Conservation (phyloP, 805 yeast genomes). For the Candida xiaguanensis region DNA sequence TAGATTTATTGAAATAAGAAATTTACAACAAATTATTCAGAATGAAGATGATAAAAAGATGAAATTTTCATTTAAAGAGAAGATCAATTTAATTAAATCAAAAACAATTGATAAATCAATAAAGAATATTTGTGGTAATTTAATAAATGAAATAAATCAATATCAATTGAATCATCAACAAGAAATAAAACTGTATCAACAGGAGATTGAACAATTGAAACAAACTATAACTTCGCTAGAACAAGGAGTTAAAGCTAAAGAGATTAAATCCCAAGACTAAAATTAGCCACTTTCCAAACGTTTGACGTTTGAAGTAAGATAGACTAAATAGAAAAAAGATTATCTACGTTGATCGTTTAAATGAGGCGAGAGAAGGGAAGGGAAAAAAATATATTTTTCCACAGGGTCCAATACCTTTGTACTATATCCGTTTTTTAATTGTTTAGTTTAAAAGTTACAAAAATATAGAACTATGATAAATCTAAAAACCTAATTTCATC, state of each 20-base stretch:
- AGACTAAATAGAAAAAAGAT: too few species aligned
- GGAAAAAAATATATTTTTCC: too few species aligned
- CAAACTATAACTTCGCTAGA: not conserved
- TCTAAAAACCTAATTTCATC: too few species aligned
- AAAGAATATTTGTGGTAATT: slow-evolving; percentile 19
- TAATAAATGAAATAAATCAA: slow-evolving; percentile 11
- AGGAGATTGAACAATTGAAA: slow-evolving; percentile 1
- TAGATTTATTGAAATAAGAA: slow-evolving; percentile 22
- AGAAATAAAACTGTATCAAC: not conserved
- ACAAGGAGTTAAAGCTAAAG: not conserved
- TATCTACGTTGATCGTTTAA: not conserved
- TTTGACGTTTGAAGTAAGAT: not conserved
- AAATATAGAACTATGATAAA: too few species aligned
- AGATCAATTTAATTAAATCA: slow-evolving; percentile 18
- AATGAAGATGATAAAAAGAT: slow-evolving; percentile 10
- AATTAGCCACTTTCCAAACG: not conserved
- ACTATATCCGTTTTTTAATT: too few species aligned
- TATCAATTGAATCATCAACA: not conserved
- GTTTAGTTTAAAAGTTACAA: too few species aligned
- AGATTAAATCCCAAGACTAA: not conserved
- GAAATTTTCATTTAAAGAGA: slow-evolving; percentile 12
- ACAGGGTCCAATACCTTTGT: too few species aligned
- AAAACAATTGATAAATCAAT: slow-evolving; percentile 18
- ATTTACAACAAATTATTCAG: not conserved
- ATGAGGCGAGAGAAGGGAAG: too few species aligned